A percentile compares a stretch with the other conserved stretches of the same genome.
phyloP scores from a whole-genome alignment of 2,329 filamentous ascomycete genomes.

The Paraphoma sp. region DNA sequence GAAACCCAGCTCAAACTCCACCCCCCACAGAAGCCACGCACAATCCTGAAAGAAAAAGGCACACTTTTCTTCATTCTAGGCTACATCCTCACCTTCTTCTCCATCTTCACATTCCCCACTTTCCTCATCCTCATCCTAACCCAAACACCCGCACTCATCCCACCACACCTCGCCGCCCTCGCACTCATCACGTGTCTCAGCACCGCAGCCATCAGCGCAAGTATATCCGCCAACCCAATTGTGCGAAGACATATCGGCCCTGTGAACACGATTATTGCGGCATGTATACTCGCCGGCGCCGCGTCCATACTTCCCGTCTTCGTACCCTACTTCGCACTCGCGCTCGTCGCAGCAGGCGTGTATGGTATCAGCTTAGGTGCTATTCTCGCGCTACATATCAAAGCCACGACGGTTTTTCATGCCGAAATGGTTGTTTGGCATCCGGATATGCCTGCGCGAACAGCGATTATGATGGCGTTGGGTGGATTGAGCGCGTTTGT shows the following conservation, averaged over 20 bases:
- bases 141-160: conserved; percentile 2
- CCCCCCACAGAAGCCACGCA: neutral
- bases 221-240: neutral
- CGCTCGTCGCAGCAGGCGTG: neutral
- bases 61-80: conserved; percentile 9
- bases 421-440: neutral
- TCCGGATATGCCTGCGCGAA: conserved; percentile 4
- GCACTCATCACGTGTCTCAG: conserved; percentile 7
- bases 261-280: conserved; percentile 5
- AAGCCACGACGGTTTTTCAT: conserved; percentile 1
- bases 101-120: conserved; percentile 17
- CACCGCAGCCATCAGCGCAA: conserved; percentile 9
- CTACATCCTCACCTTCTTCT: conserved; percentile 9
- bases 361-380: conserved; percentile 15
- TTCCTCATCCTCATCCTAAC: conserved; percentile 14
- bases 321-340: neutral
- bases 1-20: neutral
- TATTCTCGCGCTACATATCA: conserved; percentile 6
- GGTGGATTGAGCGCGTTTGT: conserved; percentile 9
- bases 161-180: conserved; percentile 5
- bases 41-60: conserved; percentile 1
- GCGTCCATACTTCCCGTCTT: conserved; percentile 2
- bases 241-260: conserved; percentile 3
- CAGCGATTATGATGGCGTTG: conserved; percentile 7
- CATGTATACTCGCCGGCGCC: conserved; percentile 1